Percentiles rank a stretch among this genome's conserved stretches.
phyloP scores from a whole-genome alignment of 495 filamentous ascomycete species.

The Penicillium pancosmium region DNA sequence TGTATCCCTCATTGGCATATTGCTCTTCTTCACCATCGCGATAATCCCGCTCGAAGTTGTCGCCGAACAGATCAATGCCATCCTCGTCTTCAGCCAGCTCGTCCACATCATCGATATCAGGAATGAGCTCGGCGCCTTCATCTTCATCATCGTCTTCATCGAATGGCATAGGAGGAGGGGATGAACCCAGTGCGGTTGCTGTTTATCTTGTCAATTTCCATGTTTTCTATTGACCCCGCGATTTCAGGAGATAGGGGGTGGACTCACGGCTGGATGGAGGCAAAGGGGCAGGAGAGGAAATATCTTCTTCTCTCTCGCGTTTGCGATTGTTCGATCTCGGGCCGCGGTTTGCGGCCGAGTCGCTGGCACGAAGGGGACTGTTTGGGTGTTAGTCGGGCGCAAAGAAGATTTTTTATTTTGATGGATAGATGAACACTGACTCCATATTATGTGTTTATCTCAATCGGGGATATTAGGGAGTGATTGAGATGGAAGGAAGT shows the following conservation, averaged over 20 bases:
- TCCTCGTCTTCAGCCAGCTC: conserved; percentile 96
- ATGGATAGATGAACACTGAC: conserved; percentile 27
- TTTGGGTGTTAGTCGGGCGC: conserved; percentile 17
- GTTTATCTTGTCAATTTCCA: conserved; percentile 26
- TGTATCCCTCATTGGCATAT: conserved; percentile 67
- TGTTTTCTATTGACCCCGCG: neutral
- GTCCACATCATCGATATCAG: conserved; percentile 89
- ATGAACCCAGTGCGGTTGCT: conserved; percentile 39
- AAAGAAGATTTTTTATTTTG: conserved; percentile 10
- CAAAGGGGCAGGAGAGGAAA: conserved; percentile 63
- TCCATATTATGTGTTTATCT: conserved; percentile 39
- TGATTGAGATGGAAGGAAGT: conserved; percentile 4
- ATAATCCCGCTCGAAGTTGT: conserved; percentile 89
- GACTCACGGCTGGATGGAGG: conserved; percentile 72
- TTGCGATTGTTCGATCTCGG: conserved; percentile 68
- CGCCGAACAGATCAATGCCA: conserved; percentile 89
- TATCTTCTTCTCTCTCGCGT: conserved; percentile 80
- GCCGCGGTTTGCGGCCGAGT: conserved; percentile 86
- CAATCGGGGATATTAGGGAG: conserved; percentile 10
- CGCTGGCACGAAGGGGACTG: conserved; percentile 80
- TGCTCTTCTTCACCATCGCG: conserved; percentile 58
- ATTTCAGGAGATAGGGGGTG: conserved; percentile 22
- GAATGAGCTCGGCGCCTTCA: conserved; percentile 71
- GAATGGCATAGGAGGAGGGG: conserved; percentile 57
- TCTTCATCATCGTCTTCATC: conserved; percentile 73